Conservation (phyloP, 306 rosid species). For the Ceratonia siliqua region DNA sequence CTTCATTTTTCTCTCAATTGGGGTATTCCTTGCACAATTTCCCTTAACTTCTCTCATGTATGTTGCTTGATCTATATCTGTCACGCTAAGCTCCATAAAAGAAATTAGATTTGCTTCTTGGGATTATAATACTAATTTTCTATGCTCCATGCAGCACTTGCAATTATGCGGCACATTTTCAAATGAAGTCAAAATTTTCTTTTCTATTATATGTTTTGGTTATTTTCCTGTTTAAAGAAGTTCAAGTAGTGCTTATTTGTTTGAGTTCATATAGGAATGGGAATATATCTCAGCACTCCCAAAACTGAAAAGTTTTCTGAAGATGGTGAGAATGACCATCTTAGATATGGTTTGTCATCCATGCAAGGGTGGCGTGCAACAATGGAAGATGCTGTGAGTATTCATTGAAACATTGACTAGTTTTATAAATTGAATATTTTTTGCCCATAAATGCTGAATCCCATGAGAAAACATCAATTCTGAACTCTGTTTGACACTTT, state of each 20-base stretch:
- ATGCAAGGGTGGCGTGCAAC: slow-evolving; percentile 99
- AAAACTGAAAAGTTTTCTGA: slow-evolving; percentile 87
- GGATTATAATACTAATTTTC: slow-evolving; percentile 5
- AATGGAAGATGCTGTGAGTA: slow-evolving; percentile 98
- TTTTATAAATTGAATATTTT: slow-evolving; percentile 23
- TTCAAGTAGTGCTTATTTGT: slow-evolving; percentile 23
- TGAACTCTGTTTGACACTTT: background rate
- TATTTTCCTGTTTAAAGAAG: slow-evolving; percentile 16
- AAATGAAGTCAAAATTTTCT: background rate
- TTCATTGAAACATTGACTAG: slow-evolving; percentile 5
- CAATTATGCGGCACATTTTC: background rate
- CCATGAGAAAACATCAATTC: background rate
- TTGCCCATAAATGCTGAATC: background rate
- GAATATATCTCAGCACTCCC: slow-evolving; percentile 80
- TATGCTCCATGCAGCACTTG: background rate
- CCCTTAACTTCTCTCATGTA: background rate
- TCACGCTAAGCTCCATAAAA: background rate
- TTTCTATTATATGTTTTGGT: background rate
- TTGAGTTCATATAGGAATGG: slow-evolving; percentile 54
- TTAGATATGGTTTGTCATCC: slow-evolving; percentile 85
- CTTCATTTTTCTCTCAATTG: background rate
- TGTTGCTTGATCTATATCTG: background rate
- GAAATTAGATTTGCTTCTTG: slow-evolving; percentile 5
- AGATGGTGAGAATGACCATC: slow-evolving; percentile 70
- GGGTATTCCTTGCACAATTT: background rate